Evolutionary conservation across 2,329 filamentous ascomycete genomes (phyloP).

Genomic region (Arthrobotrys musiformis): DNA sequence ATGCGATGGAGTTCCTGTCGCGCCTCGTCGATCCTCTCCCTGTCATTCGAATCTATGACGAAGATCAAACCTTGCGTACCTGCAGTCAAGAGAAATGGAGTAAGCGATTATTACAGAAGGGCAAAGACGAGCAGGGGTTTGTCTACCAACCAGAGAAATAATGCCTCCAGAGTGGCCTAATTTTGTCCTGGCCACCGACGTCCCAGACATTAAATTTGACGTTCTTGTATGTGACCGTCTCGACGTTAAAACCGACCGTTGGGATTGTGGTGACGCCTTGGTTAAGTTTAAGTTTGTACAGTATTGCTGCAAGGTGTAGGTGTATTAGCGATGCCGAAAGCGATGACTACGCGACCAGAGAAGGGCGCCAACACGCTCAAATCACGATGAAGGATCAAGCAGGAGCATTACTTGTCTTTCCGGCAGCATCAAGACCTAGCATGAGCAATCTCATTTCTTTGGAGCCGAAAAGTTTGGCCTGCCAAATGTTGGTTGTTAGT

Average conservation of each 20-base stretch:
- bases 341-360: constrained; percentile 9
- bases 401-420: constrained; percentile 79
- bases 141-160: constrained; percentile 82
- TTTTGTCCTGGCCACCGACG: constrained; percentile 99
- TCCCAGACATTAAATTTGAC: constrained; percentile 99
- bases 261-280: constrained; percentile 98
- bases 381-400: constrained; percentile 1
- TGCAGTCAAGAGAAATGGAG: constrained; percentile 61
- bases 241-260: constrained; percentile 99
- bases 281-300: constrained; percentile 98
- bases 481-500: neutral
- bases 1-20: constrained; percentile 94
- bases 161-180: constrained; percentile 98
- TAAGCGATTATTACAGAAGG: neutral
- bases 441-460: constrained; percentile 99
- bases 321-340: neutral
- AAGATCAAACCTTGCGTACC: constrained; percentile 98
- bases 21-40: constrained; percentile 89
- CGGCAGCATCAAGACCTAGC: constrained; percentile 95
- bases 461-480: constrained; percentile 96
- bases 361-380: constrained; percentile 21
- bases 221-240: constrained; percentile 99
- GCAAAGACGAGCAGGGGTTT: neutral
- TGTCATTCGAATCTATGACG: constrained; percentile 96
- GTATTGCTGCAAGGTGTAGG: constrained; percentile 71